Conservation (phyloP, 768 basidiomycete genomes). For the Paxillus rubicundulus region DNA sequence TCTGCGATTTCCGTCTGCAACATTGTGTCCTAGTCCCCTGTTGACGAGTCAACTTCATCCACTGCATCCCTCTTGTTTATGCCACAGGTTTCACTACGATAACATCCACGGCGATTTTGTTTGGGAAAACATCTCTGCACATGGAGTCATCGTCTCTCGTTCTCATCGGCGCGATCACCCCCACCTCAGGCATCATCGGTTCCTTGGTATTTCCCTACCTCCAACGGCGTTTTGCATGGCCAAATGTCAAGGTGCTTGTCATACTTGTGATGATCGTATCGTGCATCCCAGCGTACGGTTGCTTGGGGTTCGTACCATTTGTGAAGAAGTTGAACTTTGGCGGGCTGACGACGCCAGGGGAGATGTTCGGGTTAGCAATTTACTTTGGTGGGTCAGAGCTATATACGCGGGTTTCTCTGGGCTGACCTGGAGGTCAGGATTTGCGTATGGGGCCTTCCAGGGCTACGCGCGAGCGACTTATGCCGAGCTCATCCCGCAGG, state of each 20-base stretch:
- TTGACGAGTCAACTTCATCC: neutral
- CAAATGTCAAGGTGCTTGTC: slow-evolving; percentile 66
- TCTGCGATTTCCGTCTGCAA: neutral
- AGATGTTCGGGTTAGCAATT: slow-evolving; percentile 83
- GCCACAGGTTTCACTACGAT: slow-evolving; percentile 82
- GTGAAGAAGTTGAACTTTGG: slow-evolving; percentile 55
- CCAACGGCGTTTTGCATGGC: slow-evolving; percentile 62
- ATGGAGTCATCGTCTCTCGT: slow-evolving; percentile 79
- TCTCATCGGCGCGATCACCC: slow-evolving; percentile 76
- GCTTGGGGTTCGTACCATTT: slow-evolving; percentile 67
- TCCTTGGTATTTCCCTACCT: slow-evolving; percentile 78
- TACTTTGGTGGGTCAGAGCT: slow-evolving; percentile 65
- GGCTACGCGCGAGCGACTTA: slow-evolving; percentile 86
- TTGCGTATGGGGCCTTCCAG: slow-evolving; percentile 88
- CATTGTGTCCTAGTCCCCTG: neutral
- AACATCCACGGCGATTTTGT: slow-evolving; percentile 87
- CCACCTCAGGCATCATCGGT: slow-evolving; percentile 75
- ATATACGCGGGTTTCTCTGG: neutral
- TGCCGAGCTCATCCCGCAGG: slow-evolving; percentile 80
- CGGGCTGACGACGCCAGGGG: slow-evolving; percentile 71
- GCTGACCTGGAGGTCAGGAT: slow-evolving; percentile 37
- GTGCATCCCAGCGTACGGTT: slow-evolving; percentile 76
- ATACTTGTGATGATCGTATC: slow-evolving; percentile 65
- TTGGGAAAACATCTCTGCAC: slow-evolving; percentile 83
- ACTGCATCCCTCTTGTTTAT: neutral